Evolutionary conservation across 164 flowering plant species (phyloP).

Genomic region (Magnolia officinalis): DNA sequence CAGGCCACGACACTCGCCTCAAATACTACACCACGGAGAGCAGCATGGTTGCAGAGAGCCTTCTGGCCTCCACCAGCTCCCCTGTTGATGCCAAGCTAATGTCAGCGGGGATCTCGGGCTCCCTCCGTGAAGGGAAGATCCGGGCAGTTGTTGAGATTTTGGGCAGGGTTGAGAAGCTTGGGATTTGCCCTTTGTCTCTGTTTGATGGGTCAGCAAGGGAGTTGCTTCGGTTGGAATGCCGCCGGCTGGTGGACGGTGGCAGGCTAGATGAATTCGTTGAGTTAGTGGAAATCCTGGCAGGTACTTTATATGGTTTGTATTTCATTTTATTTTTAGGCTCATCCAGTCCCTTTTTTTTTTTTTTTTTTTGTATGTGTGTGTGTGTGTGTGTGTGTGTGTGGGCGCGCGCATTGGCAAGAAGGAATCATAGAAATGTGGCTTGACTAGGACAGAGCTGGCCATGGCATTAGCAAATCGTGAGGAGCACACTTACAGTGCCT

Average conservation of each 20-base stretch:
- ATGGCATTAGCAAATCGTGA: no score
- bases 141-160: conserved; percentile 33
- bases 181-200: conserved; percentile 37
- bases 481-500: no score
- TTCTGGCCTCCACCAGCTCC: conserved; percentile 31
- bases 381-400: no score
- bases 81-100: conserved; percentile 30
- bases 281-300: conserved; percentile 51
- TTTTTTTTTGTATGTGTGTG: neutral
- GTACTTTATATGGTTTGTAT: conserved; percentile 22
- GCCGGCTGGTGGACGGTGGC: conserved; percentile 30
- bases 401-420: neutral
- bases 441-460: neutral
- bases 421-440: neutral
- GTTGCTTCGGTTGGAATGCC: conserved; percentile 38
- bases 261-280: conserved; percentile 44
- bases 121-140: conserved; percentile 35
- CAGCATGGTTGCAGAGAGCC: conserved; percentile 43
- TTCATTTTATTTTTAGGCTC: neutral
- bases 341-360: neutral
- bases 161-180: conserved; percentile 37
- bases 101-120: conserved; percentile 35
- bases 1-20: conserved; percentile 15
- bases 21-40: conserved; percentile 49
- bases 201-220: conserved; percentile 39